Evolutionary conservation across 306 rosid genomes (phyloP), one percentile per base, ranked within the genome.

Genomic region (Cucumis cinereus): DNA sequence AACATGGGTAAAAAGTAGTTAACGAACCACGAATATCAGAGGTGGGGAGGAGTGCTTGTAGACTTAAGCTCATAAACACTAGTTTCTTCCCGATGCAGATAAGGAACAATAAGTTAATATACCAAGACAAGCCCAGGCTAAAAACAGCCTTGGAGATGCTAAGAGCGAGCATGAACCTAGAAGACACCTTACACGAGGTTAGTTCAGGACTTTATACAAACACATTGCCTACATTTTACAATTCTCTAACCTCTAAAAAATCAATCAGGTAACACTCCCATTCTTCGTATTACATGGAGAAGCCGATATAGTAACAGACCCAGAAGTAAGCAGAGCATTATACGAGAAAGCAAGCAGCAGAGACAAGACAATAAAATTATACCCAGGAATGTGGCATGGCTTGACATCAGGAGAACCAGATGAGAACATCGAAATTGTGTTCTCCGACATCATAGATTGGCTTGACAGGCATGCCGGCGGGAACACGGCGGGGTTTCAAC

Each of bases 301-400:
- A 73, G 86, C 87, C n/a, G 99, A 92, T 69, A 90, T 41, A 55
- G 93, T 94, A n/a, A 92, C 96, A 22, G 99, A 94, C 82, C 99
- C 96, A 76, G 97, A 93, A 86, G 88, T 93, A 47, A 93, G 98
- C 85, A 90, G 84, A 74, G 94, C 88, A 64, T 33, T 93, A 28
- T 86, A 90, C 77, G 85, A 86, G 54, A 71, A 64, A 78, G 92
- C 97, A 9, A 82, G 95, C 81, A 93, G 95, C 85, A 60, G 13
- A 54, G 98, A 93, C 80, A 93, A 89, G 87, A 90, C 93, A 62
- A 80, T 93, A 40, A 86, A 85, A 69, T 40, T 93, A 79, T 93
- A 90, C 75, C 89, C 91, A 1, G 95, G 90, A 82, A 90, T 90
- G 98, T 91, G 98, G 97, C 96, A 94, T 71, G 93, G 84, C 41